Conservation (phyloP, 2,329 filamentous ascomycete species). For the Aspergillus sp. region DNA sequence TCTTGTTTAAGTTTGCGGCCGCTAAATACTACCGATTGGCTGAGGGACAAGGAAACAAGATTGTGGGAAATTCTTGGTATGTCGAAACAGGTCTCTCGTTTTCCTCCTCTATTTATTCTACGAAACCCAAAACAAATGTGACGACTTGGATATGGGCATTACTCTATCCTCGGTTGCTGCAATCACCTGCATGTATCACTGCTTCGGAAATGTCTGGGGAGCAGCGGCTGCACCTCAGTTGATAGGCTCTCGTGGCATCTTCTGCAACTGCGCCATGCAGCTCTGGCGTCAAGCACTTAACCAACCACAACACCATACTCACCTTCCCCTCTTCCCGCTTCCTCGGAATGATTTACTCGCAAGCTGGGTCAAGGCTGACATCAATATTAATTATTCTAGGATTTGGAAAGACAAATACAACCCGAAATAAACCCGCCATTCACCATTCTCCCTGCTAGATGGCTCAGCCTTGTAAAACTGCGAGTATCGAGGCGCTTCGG, state of each 20-base stretch:
- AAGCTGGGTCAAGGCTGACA: conserved; percentile 21
- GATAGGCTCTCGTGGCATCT: conserved; percentile 21
- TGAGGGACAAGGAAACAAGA: conserved; percentile 85
- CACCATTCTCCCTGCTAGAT: background rate
- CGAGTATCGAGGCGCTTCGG: background rate
- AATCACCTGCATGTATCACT: conserved; percentile 17
- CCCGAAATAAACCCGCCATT: conserved; percentile 35
- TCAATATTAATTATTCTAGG: conserved; percentile 52
- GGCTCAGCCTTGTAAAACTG: background rate
- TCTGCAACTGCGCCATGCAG: conserved; percentile 17
- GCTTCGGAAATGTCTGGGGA: conserved; percentile 8
- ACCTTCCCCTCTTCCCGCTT: background rate
- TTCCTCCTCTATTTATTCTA: conserved; percentile 3
- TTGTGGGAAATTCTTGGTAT: conserved; percentile 92
- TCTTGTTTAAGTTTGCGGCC: conserved; percentile 49
- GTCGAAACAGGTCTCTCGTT: conserved; percentile 36
- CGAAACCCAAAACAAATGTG: conserved; percentile 3
- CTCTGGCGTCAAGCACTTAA: conserved; percentile 13
- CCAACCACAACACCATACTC: conserved; percentile 19
- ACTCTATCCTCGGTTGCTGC: conserved; percentile 5
- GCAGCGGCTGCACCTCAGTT: conserved; percentile 15
- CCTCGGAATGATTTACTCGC: background rate
- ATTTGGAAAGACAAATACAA: conserved; percentile 98
- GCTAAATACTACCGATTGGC: conserved; percentile 91
- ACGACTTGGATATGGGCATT: conserved; percentile 1